Evolutionary conservation across 768 basidiomycete species (phyloP), one percentile per base, ranked within the genome.

Genomic region (Rhizopogon rudus): DNA sequence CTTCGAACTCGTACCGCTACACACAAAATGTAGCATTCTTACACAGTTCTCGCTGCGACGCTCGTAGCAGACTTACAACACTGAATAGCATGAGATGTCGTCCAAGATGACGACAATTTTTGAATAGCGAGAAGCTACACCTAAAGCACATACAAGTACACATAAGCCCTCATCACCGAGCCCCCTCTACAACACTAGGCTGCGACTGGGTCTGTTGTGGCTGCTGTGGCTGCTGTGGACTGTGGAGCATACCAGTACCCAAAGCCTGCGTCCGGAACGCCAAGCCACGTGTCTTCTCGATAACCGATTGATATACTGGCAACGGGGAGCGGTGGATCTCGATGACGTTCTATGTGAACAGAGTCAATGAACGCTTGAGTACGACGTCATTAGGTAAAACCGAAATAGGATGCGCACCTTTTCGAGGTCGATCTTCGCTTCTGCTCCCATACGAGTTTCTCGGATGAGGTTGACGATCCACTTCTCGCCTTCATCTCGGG

Each of bases 391-490:
- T 40, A 53, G 25, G 28, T 35, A 44, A 49, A 7, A 2, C 33
- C 28, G 59, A 40, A 58, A 50, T 35, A 40, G 33, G 29, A 48
- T 28, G 25, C 75, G 40, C 57, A 91, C 93, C 79, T 96, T 93
- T 72, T 95, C 93, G 28, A 98, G 79, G 70, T 98, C 96, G 57
- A 98, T 98, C 76, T 96, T 97, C 51, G 96, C 96, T 63, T 98
- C 96, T 1, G 91, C 88, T 13, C 93, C 93, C 88, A 96, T 93
- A 44, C 93, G 83, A 6, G 95, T 96, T 72, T 98, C 97, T 35
- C 97, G 86, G 64, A 98, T 97, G 58, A 98, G 88, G 76, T 98
- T 98, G 64, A 98, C 97, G 58, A 98, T 96, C 96, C 96, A 99
- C 65, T 96, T 96, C 69, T 99, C 97, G 50, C 96, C 97, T 67